Evolutionary conservation across 2,329 filamentous ascomycete species (phyloP).

Genomic region (Achaetomium macrosporum): DNA sequence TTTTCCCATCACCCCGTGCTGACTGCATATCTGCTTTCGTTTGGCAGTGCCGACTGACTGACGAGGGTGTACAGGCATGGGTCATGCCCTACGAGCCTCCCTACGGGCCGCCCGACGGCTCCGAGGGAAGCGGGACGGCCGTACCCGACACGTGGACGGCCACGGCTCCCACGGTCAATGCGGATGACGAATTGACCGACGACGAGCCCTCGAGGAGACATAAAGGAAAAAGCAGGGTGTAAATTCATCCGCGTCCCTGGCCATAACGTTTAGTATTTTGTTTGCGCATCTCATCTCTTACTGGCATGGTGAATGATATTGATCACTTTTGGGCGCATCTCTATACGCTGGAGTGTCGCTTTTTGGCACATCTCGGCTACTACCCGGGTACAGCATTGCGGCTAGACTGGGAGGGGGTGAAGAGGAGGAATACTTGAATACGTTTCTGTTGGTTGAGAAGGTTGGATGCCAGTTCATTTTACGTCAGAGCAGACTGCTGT

Average conservation of each 20-base stretch:
- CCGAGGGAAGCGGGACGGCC: constrained; percentile 11
- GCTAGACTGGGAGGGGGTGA: too few relatives aligned
- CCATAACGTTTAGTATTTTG: background rate
- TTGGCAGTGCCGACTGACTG: background rate
- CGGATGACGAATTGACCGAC: background rate
- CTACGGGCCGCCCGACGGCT: constrained; percentile 10
- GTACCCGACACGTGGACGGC: constrained; percentile 17
- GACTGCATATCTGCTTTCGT: background rate
- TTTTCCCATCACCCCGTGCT: background rate
- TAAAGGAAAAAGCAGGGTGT: constrained; percentile 11
- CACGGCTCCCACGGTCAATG: background rate
- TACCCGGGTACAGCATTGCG: too few relatives aligned
- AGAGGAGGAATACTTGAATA: too few relatives aligned
- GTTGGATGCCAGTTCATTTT: too few relatives aligned
- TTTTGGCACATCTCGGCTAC: too few relatives aligned
- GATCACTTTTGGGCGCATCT: too few relatives aligned
- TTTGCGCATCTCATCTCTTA: background rate
- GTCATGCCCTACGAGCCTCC: constrained; percentile 12
- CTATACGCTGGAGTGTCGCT: too few relatives aligned
- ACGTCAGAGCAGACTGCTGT: too few relatives aligned
- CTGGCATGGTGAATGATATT: too few relatives aligned
- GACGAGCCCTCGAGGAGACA: constrained; percentile 3
- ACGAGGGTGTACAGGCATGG: constrained; percentile 6
- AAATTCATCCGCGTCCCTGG: background rate
- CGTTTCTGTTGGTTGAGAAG: too few relatives aligned